Conservation (phyloP, 2,329 filamentous ascomycete genomes). For the Alternaria sp. region DNA sequence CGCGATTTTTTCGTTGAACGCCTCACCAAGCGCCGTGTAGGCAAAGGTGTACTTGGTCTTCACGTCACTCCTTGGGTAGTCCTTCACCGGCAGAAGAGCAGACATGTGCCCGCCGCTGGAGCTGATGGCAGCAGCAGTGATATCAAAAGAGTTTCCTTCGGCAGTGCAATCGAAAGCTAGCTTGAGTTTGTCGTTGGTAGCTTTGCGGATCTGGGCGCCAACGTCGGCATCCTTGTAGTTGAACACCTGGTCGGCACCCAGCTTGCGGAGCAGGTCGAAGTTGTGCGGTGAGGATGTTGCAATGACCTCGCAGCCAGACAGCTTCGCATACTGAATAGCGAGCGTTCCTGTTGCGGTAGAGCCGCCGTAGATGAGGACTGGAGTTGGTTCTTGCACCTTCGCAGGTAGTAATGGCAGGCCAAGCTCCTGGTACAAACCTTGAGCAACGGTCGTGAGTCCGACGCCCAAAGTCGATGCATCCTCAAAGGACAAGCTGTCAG, state of each 20-base stretch:
- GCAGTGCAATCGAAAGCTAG: conserved; percentile 61
- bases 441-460: conserved; percentile 62
- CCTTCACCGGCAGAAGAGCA: conserved; percentile 33
- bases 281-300: conserved; percentile 60
- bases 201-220: conserved; percentile 57
- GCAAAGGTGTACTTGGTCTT: conserved; percentile 55
- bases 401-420: conserved; percentile 57
- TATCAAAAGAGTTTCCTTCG: conserved; percentile 28
- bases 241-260: conserved; percentile 60
- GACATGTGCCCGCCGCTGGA: conserved; percentile 34
- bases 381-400: conserved; percentile 47
- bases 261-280: conserved; percentile 57
- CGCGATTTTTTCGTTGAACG: conserved; percentile 44
- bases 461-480: conserved; percentile 64
- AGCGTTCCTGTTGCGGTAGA: conserved; percentile 61
- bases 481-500: conserved; percentile 59
- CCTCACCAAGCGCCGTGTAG: conserved; percentile 56
- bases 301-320: conserved; percentile 56
- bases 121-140: conserved; percentile 35
- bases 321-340: conserved; percentile 60
- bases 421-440: conserved; percentile 57
- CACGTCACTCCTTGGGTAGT: conserved; percentile 55
- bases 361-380: conserved; percentile 61
- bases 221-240: conserved; percentile 60
- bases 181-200: conserved; percentile 56